phyloP scores from a whole-genome alignment of 169 alveolate species.

The Cryptosporidium muris region DNA sequence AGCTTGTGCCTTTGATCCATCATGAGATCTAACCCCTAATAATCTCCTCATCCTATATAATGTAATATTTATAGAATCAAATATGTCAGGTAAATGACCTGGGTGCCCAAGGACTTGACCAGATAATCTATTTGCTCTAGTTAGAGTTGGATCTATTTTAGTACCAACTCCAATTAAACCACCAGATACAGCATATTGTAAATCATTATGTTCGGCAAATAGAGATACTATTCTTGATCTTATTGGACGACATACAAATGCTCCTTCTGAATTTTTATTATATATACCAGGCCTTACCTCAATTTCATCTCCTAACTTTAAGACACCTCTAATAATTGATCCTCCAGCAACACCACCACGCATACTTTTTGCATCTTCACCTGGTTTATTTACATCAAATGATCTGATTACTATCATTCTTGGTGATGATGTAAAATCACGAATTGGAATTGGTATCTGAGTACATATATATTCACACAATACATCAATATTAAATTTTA shows the following conservation, averaged over 20 bases:
- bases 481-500: slow-evolving; percentile 96
- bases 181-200: slow-evolving; percentile 98
- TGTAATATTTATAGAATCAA: slow-evolving; percentile 90
- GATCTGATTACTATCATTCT: slow-evolving; percentile 97
- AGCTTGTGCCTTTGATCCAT: slow-evolving; percentile 85
- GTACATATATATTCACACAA: slow-evolving; percentile 94
- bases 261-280: slow-evolving; percentile 88
- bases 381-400: slow-evolving; percentile 99
- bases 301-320: slow-evolving; percentile 95
- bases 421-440: slow-evolving; percentile 97
- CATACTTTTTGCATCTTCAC: slow-evolving; percentile 94
- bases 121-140: slow-evolving; percentile 96
- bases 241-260: slow-evolving; percentile 89
- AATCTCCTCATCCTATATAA: slow-evolving; percentile 85
- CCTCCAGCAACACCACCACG: slow-evolving; percentile 99
- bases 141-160: slow-evolving; percentile 95
- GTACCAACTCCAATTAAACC: slow-evolving; percentile 96
- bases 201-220: slow-evolving; percentile 96
- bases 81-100: slow-evolving; percentile 93
- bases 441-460: slow-evolving; percentile 95
- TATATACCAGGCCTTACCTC: slow-evolving; percentile 98
- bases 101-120: slow-evolving; percentile 98
- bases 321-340: slow-evolving; percentile 94
- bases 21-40: slow-evolving; percentile 88
- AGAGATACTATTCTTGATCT: slow-evolving; percentile 89